These are phyloP conservation scores for Mrakia blollopis DNA, from an alignment of 768 basidiomycete genomes.

Conservation along the genomic window DNA sequence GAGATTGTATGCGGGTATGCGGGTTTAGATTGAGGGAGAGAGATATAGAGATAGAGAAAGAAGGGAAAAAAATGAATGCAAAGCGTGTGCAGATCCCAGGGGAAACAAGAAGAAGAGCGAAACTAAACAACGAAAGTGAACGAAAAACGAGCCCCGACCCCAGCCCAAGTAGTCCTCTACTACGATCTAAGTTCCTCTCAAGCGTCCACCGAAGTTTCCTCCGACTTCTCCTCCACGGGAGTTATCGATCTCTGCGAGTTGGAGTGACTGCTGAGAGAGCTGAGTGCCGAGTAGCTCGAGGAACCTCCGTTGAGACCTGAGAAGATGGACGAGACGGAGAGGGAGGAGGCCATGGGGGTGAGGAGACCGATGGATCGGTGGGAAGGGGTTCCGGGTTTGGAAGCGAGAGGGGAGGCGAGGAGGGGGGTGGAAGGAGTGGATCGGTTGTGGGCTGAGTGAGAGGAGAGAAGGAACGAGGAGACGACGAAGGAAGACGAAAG, in stretches of 20 bases:
- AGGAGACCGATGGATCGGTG: slow-evolving; percentile 24
- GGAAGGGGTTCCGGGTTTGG: slow-evolving; percentile 24
- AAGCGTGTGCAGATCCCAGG: no score
- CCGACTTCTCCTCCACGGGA: not conserved
- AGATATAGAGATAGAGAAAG: no score
- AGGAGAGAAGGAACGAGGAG: not conserved
- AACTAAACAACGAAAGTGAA: no score
- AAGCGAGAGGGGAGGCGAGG: slow-evolving; percentile 28
- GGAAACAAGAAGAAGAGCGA: no score
- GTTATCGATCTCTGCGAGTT: not conserved
- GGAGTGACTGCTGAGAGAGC: not conserved
- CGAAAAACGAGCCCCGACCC: no score
- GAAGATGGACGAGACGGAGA: slow-evolving; percentile 28
- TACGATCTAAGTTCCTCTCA: no score
- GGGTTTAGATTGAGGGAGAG: no score
- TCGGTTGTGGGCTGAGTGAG: slow-evolving; percentile 32
- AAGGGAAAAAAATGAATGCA: no score
- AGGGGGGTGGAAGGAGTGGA: slow-evolving; percentile 34
- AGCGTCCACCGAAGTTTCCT: no score
- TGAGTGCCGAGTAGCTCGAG: not conserved
- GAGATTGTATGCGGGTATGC: no score
- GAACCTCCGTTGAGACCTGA: not conserved
- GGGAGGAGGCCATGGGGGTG: slow-evolving; percentile 28
- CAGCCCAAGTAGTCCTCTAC: no score
- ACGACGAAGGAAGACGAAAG: not conserved